phyloP scores from a whole-genome alignment of 2,329 filamentous ascomycete species.

The Ophiostoma populinum region DNA sequence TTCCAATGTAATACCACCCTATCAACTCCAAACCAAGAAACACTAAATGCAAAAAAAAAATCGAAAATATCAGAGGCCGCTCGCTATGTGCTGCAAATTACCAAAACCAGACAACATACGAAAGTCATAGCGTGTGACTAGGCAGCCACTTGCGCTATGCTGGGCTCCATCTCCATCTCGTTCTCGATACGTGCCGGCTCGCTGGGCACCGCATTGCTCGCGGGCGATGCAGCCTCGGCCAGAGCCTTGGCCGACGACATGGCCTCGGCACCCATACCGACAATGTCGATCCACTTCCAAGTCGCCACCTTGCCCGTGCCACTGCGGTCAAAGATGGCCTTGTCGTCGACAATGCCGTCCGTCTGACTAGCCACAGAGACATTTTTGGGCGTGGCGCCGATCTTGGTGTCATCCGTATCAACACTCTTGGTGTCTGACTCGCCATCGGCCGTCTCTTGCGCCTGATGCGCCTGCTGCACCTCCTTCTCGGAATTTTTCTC shows the following conservation, averaged over 20 bases:
- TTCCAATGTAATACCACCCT: no score
- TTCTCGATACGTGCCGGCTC: conserved; percentile 7
- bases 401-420: neutral
- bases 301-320: conserved; percentile 21
- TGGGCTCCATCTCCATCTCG: conserved; percentile 3
- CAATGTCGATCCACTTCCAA: conserved; percentile 36
- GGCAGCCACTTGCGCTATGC: neutral
- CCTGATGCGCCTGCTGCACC: conserved; percentile 4
- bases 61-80: no score
- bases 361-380: no score
- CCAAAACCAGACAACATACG: neutral
- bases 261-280: conserved; percentile 26
- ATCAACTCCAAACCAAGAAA: no score
- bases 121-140: neutral
- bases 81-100: neutral
- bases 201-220: conserved; percentile 7
- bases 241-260: conserved; percentile 1
- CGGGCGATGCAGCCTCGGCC: neutral
- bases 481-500: no score
- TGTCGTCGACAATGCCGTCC: conserved; percentile 28
- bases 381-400: no score
- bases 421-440: neutral
- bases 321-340: conserved; percentile 31
- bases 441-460: conserved; percentile 2
- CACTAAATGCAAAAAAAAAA: no score